Conservation (phyloP, 2,329 filamentous ascomycete species). For the Neonectria ditissima region DNA sequence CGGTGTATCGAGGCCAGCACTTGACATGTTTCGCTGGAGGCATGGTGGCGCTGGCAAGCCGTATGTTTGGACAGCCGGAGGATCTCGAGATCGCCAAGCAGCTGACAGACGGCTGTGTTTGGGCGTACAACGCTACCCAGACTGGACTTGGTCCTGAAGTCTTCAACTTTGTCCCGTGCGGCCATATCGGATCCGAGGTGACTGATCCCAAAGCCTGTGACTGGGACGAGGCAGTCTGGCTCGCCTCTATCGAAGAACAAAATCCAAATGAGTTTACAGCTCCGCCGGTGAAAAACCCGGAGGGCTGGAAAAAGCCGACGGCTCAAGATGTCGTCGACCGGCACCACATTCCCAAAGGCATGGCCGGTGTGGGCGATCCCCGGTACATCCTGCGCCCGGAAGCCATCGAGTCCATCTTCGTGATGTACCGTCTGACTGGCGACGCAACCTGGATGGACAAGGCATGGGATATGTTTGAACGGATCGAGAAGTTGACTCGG, state of each 20-base stretch:
- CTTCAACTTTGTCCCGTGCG: conserved; percentile 61
- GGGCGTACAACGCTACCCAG: conserved; percentile 68
- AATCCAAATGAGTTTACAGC: conserved; percentile 41
- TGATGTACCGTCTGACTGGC: conserved; percentile 81
- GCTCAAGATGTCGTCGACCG: conserved; percentile 40
- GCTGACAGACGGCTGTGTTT: conserved; percentile 73
- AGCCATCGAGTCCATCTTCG: conserved; percentile 83
- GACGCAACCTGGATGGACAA: conserved; percentile 73
- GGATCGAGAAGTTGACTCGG: conserved; percentile 70
- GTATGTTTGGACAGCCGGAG: conserved; percentile 65
- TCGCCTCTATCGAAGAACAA: conserved; percentile 41
- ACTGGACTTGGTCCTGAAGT: conserved; percentile 71
- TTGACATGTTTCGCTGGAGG: conserved; percentile 74
- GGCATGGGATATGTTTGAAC: conserved; percentile 80
- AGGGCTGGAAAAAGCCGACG: conserved; percentile 42
- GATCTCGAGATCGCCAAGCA: conserved; percentile 69
- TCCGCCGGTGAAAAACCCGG: conserved; percentile 32
- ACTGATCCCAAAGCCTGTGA: conserved; percentile 49
- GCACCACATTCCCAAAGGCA: conserved; percentile 62
- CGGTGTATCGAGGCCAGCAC: conserved; percentile 63
- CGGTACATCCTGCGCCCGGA: conserved; percentile 78
- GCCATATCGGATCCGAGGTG: conserved; percentile 37
- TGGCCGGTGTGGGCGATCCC: conserved; percentile 65
- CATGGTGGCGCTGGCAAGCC: conserved; percentile 73
- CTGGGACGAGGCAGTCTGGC: conserved; percentile 50